Conservation (phyloP, 2,329 filamentous ascomycete species). For the Cyanodermella asteris region DNA sequence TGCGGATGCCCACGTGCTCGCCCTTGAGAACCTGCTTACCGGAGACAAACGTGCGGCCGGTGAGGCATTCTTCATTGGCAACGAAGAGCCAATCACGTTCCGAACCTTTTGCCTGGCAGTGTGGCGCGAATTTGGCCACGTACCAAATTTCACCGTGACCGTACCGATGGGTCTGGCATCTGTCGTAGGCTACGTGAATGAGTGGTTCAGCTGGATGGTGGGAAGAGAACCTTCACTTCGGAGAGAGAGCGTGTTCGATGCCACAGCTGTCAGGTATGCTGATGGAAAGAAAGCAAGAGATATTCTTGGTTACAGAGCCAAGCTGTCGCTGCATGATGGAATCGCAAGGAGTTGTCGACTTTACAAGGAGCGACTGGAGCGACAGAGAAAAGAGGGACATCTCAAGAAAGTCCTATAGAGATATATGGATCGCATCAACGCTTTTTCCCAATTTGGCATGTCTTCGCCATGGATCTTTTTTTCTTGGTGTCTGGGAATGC, state of each 20-base stretch:
- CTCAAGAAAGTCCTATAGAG: no score
- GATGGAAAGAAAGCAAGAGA: constrained; percentile 28
- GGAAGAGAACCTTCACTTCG: constrained; percentile 25
- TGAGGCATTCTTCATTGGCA: constrained; percentile 24
- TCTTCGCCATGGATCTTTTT: no score
- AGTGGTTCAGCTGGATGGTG: constrained; percentile 25
- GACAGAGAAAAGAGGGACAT: no score
- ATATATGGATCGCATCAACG: no score
- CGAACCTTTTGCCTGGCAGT: constrained; percentile 22
- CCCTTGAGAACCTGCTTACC: constrained; percentile 20
- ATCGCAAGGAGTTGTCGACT: constrained; percentile 27
- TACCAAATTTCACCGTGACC: constrained; percentile 25
- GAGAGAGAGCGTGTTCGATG: constrained; percentile 33
- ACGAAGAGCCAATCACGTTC: constrained; percentile 23
- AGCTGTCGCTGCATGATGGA: constrained; percentile 28
- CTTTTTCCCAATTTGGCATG: no score
- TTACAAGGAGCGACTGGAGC: no score
- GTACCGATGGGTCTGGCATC: constrained; percentile 28
- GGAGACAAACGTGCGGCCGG: constrained; percentile 18
- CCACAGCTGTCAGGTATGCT: constrained; percentile 29
- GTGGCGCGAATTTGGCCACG: constrained; percentile 28
- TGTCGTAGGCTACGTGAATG: constrained; percentile 23
- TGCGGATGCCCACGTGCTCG: constrained; percentile 23
- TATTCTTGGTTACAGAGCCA: constrained; percentile 30
- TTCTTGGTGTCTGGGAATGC: no score